A percentile compares a stretch with the other conserved stretches of the same genome.
These are phyloP conservation scores for Tylopilus orsonianus DNA, from an alignment of 1,284 basidiomycete species.

Conservation along the genomic window DNA sequence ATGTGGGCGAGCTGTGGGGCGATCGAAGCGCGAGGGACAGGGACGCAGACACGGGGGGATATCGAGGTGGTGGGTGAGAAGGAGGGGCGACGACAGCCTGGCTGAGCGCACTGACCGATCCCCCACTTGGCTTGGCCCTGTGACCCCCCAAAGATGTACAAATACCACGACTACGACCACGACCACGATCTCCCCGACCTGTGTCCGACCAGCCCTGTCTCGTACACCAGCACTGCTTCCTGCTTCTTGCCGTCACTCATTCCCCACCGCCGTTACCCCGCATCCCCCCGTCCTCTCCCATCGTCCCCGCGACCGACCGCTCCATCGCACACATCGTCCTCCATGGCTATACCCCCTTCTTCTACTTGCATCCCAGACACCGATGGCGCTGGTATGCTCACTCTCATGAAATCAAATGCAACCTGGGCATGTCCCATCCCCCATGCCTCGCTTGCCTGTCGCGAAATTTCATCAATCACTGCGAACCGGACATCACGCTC, in stretches of 20 bases:
- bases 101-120: constrained; percentile 28
- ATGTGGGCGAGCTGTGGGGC: constrained; percentile 7
- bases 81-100: constrained; percentile 17
- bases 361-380: not conserved
- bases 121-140: constrained; percentile 28
- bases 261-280: constrained; percentile 1
- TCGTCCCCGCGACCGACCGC: not conserved
- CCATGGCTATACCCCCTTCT: not conserved
- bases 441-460: constrained; percentile 64
- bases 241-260: constrained; percentile 1
- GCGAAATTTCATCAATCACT: constrained; percentile 64
- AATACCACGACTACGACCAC: no score
- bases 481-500: constrained; percentile 39
- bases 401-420: constrained; percentile 68
- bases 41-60: not conserved
- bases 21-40: not conserved
- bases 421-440: constrained; percentile 47
- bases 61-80: constrained; percentile 6
- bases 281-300: not conserved
- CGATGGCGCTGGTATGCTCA: constrained; percentile 43
- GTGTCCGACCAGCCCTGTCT: no score
- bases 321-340: not conserved
- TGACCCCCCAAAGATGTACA: constrained; percentile 37
- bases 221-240: no score
- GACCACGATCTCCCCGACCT: no score